Base-by-base conservation (phyloP, 148 eudicot genomes). In the Pouteria glomerata region DNA sequence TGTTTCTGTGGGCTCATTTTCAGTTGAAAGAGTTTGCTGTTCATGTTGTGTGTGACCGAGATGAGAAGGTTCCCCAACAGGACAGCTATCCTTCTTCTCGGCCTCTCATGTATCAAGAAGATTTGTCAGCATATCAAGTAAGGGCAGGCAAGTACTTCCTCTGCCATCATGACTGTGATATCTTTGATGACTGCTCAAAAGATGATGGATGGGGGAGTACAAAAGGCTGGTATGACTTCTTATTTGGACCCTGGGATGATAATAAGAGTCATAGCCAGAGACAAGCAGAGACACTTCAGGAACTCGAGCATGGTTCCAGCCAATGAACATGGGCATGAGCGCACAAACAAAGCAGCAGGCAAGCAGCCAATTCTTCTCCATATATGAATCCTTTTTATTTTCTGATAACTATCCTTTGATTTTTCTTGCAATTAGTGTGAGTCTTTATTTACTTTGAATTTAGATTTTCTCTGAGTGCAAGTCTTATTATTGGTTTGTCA, bases 101-200 rank as follows among this genome's bases (percentile, higher is more conserved):
- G 7, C 12, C 19, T 62, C 13, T 3, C 26, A 21, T 12, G 1
- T 26, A 21, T 35, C 6, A n/a, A n/a, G n/a, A 19, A 8, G 66
- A 62, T 62, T 62, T 62, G 27, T 62, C 66, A 34, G 66, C 23
- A 62, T 62, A 34, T 62, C 45, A 62, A 27, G 66, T 62, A 15
- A 62, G 41, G 23, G 6, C 14, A 23, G 66, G 66, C 13, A n/a
- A 1, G 2, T 62, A 18, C 23, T 62, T 62, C 66, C 45, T 62
- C 66, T 35, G 66, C 66, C 6, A 62, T 62, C 27, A 34, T 35
- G 23, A 34, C 35, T 39, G 18, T 39, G 24, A 62, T 0, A 34
- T 21, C 66, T 24, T 34, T 35, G 21, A 35, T 34, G 11, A 18
- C 4, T 33, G 44, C 66, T 62, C 66, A 19, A 16, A 21, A 3